Conservation (phyloP, 2,329 filamentous ascomycete genomes). For the Emergomyces orientalis region DNA sequence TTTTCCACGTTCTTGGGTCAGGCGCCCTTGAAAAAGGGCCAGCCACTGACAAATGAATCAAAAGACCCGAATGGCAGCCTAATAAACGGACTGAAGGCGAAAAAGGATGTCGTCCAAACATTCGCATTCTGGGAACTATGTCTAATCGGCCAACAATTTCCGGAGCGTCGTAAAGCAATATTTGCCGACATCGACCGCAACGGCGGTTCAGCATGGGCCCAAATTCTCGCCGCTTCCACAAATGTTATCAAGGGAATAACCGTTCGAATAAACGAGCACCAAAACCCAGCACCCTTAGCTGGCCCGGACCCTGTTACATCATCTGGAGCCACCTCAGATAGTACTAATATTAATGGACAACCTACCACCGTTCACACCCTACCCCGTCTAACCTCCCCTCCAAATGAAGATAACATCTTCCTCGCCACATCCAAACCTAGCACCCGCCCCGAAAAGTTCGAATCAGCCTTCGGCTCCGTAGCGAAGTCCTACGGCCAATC, state of each 20-base stretch:
- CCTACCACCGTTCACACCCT: conserved; percentile 36
- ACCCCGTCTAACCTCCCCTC: conserved; percentile 38
- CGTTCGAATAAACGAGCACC: conserved; percentile 55
- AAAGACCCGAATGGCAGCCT: conserved; percentile 89
- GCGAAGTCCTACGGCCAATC: conserved; percentile 40
- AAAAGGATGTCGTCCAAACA: conserved; percentile 65
- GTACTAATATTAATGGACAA: conserved; percentile 20
- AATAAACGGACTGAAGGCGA: conserved; percentile 71
- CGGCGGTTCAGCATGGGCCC: conserved; percentile 70
- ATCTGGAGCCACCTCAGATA: conserved; percentile 35
- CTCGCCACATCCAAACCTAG: conserved; percentile 31
- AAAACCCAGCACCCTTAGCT: conserved; percentile 35
- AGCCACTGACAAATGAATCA: conserved; percentile 72
- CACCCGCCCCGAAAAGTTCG: conserved; percentile 30
- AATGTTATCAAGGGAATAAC: conserved; percentile 59
- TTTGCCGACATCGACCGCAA: conserved; percentile 80
- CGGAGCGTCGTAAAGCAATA: conserved; percentile 67
- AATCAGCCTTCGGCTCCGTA: conserved; percentile 35
- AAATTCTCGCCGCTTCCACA: conserved; percentile 62
- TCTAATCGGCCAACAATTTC: conserved; percentile 65
- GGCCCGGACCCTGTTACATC: conserved; percentile 15
- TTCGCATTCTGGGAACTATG: conserved; percentile 90
- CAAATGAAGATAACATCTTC: conserved; percentile 40
- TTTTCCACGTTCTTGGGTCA: conserved; percentile 75
- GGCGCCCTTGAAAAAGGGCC: conserved; percentile 73